Base-by-base conservation (phyloP, 306 rosid species). In the Delonix regia region DNA sequence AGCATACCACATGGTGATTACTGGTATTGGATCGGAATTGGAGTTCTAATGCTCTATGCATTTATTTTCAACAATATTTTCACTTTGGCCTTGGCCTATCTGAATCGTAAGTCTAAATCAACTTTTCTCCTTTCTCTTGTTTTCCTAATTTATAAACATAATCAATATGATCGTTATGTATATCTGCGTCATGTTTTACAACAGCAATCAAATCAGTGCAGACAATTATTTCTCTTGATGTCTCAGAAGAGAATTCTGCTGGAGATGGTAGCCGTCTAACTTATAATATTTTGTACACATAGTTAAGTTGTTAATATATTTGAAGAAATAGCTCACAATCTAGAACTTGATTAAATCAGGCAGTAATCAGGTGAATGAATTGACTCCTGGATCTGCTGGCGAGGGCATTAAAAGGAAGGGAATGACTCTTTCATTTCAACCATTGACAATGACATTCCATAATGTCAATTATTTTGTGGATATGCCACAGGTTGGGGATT, bases 391-490 rank as follows among this genome's bases (percentile, higher is more conserved):
- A 72, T 77, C 86, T 56, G 30, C 75, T 22, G 71, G 52, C 71
- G 80, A 67, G 22, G 80, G 68, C 49, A 72, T 47, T 44, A 71
- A 45, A 48, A 73, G 19, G 52, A 91, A 90, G 86, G 98, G 98
- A 86, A 94, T 94, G 98, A 94, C 90, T 83, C 97, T 94, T 87
- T 96, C 98, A 39, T 94, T 94, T 82, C 86, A 90, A 76, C 97
- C 98, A 69, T 78, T 94, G 76, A 91, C 97, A 82, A 88, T 94
- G 98, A 94, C 96, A 69, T 94, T 94, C 79, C 90, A 77, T 76
- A 87, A 91, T 69, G 94, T 94, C 82, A 94, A 87, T 74, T 94
- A 94, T 82, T 94, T 67, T 78, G 98, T 94, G 70, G 97, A 94
- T 76, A 91, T 90, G 87, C 98, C 98, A 9, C 85, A 88, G 98